Conservation (phyloP, 2,329 filamentous ascomycete species). For the Colletotrichum liaoningense region DNA sequence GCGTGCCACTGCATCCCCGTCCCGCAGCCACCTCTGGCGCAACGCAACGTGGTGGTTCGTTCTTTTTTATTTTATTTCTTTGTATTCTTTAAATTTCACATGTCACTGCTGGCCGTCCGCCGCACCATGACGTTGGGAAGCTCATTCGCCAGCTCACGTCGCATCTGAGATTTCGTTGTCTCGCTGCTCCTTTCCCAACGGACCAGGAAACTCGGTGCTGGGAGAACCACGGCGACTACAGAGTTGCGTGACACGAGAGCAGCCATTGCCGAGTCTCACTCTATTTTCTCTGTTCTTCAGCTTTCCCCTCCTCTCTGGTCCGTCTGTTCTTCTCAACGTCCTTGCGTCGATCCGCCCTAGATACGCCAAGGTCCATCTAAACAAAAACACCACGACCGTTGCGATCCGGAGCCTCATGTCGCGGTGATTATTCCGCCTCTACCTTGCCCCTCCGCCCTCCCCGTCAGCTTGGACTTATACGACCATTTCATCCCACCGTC, state of each 20-base stretch:
- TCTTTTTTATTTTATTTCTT: slow-evolving; percentile 7
- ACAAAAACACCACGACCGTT: neutral
- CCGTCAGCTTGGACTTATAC: slow-evolving; percentile 20
- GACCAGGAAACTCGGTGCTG: slow-evolving; percentile 7
- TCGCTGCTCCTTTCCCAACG: slow-evolving; percentile 14
- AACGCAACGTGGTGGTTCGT: slow-evolving; percentile 10
- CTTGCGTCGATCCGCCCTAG: neutral
- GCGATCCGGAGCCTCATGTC: slow-evolving; percentile 16
- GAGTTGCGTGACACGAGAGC: slow-evolving; percentile 2
- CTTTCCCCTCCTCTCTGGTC: neutral
- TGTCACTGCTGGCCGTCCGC: slow-evolving; percentile 15
- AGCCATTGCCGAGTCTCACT: neutral
- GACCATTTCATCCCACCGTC: neutral
- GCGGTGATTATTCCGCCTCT: slow-evolving; percentile 1
- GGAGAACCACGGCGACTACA: no score
- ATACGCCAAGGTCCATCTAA: neutral
- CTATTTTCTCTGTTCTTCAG: neutral
- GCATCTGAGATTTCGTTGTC: slow-evolving; percentile 21
- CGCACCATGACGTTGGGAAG: slow-evolving; percentile 33
- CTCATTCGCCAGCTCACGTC: slow-evolving; percentile 28
- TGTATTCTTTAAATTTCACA: slow-evolving; percentile 21
- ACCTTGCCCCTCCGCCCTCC: neutral
- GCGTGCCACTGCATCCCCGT: neutral
- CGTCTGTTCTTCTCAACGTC: neutral
- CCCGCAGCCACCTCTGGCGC: neutral